Evolutionary conservation across 257 asterid species (phyloP).

Genomic region (Solanum pinnatisectum): DNA sequence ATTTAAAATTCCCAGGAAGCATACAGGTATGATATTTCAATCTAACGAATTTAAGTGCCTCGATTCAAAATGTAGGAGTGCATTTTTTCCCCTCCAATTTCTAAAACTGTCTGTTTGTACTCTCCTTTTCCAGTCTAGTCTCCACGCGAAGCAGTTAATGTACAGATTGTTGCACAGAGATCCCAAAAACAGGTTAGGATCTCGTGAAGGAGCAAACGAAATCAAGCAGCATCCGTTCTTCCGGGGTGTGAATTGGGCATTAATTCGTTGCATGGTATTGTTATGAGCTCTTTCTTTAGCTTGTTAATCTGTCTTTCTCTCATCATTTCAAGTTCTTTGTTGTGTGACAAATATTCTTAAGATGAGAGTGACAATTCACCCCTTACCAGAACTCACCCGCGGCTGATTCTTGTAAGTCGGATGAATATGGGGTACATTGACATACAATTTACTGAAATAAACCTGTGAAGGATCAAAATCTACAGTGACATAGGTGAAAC

Average conservation of each 20-base stretch:
- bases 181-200: conserved; percentile 85
- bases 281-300: not conserved
- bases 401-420: not conserved
- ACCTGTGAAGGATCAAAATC: not conserved
- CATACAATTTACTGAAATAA: not conserved
- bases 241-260: conserved; percentile 88
- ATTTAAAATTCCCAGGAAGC: conserved; percentile 75
- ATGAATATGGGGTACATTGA: not conserved
- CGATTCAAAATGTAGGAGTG: not conserved
- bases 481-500: not conserved
- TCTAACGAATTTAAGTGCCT: not conserved
- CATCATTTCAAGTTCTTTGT: not conserved
- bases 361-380: not conserved
- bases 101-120: not conserved
- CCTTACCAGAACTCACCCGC: not conserved
- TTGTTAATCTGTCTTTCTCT: not conserved
- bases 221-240: conserved; percentile 85
- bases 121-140: conserved; percentile 53
- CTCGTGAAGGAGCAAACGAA: conserved; percentile 89
- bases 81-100: not conserved
- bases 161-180: conserved; percentile 84
- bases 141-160: conserved; percentile 81
- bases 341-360: not conserved
- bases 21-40: conserved; percentile 44
- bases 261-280: conserved; percentile 85